These are phyloP conservation scores for Sporisorium sorghi DNA, from an alignment of 1,284 basidiomycete genomes.

Conservation along the genomic window DNA sequence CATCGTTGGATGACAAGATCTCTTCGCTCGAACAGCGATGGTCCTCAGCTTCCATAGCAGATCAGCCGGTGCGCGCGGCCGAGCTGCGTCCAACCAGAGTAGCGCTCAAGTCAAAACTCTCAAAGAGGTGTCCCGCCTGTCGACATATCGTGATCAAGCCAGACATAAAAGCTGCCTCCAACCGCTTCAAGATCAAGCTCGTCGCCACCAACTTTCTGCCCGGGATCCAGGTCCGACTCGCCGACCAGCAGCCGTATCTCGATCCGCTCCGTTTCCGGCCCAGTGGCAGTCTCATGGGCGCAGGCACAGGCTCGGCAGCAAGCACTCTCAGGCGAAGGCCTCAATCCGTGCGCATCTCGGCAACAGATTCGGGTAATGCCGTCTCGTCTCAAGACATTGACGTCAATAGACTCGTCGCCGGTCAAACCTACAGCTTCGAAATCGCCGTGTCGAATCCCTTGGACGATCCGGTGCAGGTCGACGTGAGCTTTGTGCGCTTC, in stretches of 20 bases:
- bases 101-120: slow-evolving; percentile 89
- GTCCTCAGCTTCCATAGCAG: slow-evolving; percentile 72
- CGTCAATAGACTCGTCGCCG: slow-evolving; percentile 30
- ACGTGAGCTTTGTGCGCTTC: slow-evolving; percentile 43
- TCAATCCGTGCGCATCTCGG: slow-evolving; percentile 12
- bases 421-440: slow-evolving; percentile 54
- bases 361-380: slow-evolving; percentile 3
- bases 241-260: slow-evolving; percentile 40
- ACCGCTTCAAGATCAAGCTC: slow-evolving; percentile 95
- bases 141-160: slow-evolving; percentile 97
- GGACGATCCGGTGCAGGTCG: slow-evolving; percentile 58
- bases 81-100: slow-evolving; percentile 87
- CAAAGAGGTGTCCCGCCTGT: slow-evolving; percentile 93
- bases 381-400: slow-evolving; percentile 39
- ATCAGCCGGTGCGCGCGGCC: slow-evolving; percentile 73
- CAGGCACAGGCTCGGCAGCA: slow-evolving; percentile 1
- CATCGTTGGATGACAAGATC: slow-evolving; percentile 71
- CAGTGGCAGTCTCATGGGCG: neutral
- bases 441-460: slow-evolving; percentile 59
- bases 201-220: slow-evolving; percentile 94
- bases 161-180: slow-evolving; percentile 92
- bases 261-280: slow-evolving; percentile 24
- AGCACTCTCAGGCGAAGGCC: slow-evolving; percentile 31
- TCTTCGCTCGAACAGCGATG: slow-evolving; percentile 82
- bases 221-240: slow-evolving; percentile 74